Base-by-base conservation (phyloP, 495 filamentous ascomycete species). In the Geopyxis carbonaria region DNA sequence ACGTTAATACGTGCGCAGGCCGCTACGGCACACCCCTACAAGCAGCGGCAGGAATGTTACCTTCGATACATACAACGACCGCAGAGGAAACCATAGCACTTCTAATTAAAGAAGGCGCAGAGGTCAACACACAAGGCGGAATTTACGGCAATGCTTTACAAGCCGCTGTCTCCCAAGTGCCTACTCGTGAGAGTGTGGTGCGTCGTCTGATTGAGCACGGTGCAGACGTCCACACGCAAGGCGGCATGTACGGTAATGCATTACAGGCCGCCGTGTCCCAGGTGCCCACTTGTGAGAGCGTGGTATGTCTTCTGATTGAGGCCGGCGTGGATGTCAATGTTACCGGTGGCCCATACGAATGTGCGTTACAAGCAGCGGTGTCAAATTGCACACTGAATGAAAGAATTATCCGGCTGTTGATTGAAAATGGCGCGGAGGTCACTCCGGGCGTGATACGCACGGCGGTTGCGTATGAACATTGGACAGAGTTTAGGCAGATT, bases 181-280 rank as follows among this genome's bases (percentile, higher is more conserved):
- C n/a, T n/a, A n/a, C n/a, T n/a, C 13, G 25, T 28, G 34, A 37
- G 18, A 20, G 4, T 9, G 18, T 18, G 7, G 34, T 37, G 11
- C 34, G 19, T 8, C 9, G 41, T 2, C 39, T 50, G 5, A 31
- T 50, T 5, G 45, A 25, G 2, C 16, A 37, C 10, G 48, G 46
- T 22, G 48, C 42, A 0, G 34, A 50, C 6, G 48, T 50, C n/a
- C 20, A 15, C 7, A 28, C 45, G 5, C 45, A 33, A 23, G 36
- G 49, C 9, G 31, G 19, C 5, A 8, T 21, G 10, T 37, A 37
- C 19, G 34, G 34, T 4, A 37, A 19, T 22, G 18, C 34, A 7
- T 20, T 37, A 14, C 34, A 37, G 19, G 34, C 34, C 8, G 34
- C 34, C 19, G 8, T 5, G 19, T 16, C 34, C 9, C 15, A 20